Base-by-base conservation (phyloP, 495 filamentous ascomycete genomes). In the Aspergillus haitiensis region DNA sequence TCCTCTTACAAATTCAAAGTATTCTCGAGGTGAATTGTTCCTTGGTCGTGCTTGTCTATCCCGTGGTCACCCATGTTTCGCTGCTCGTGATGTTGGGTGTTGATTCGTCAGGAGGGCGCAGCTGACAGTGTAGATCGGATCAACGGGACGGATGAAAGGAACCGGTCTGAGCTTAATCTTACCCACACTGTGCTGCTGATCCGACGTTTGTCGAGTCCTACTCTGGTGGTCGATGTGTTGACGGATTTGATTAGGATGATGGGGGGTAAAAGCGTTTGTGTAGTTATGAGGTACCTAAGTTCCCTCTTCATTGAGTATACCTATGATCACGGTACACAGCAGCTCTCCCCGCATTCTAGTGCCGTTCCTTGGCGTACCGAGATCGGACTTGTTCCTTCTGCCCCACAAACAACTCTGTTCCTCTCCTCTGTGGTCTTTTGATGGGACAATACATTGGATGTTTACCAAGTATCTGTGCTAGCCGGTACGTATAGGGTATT, bases 91-190 rank as follows among this genome's bases (percentile, higher is more conserved):
- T 37, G 10, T 33, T 21, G 34, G 45, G 3, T 18, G 32, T 44
- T 60, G 58, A 60, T 60, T 60, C 58, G 49, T 34, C 8, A 6
- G 42, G 11, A 18, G 40, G n/a, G 49, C 50, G 21, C 32, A 42
- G 56, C n/a, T 54, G 45, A 55, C 36, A 39, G 33, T 52, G 50
- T 44, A 32, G 63, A 62, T 46, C 64, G 64, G 64, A 56, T 58
- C 57, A 63, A 44, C 64, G 64, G 64, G 57, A 60, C 64, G 64
- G 64, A 53, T 67, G 64, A 67, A 64, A 50, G 64, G 64, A 61
- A 61, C 16, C 4, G 15, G 46, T 53, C 40, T 48, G 54, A 60
- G 32, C 40, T 60, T 60, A 60, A 40, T 48, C 34, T 31, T 31
- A 51, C 21, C 21, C 32, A 13, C 31, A 31, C 13, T 16, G 15